Evolutionary conservation across 2,329 filamentous ascomycete species (phyloP).

Genomic region (Nemania sp.): DNA sequence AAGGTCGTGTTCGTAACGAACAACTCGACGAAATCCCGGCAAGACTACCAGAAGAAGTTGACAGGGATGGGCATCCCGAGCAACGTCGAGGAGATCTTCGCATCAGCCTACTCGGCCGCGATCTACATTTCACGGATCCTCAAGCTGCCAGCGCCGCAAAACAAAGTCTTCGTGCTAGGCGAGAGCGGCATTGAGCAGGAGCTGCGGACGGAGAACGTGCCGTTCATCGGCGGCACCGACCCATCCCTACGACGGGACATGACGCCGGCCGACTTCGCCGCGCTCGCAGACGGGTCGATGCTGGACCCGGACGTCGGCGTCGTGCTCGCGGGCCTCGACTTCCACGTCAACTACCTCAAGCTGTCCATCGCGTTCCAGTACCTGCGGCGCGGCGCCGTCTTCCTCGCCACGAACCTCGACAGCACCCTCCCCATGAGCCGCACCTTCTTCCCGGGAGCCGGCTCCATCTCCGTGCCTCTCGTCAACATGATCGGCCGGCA

Average conservation of each 20-base stretch:
- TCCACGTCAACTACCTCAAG: conserved; percentile 96
- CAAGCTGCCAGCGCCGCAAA: conserved; percentile 79
- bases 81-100: conserved; percentile 90
- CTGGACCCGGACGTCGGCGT: conserved; percentile 91
- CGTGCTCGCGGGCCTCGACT: conserved; percentile 91
- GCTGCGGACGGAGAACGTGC: conserved; percentile 80
- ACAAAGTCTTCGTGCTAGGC: conserved; percentile 94
- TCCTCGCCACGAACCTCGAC: conserved; percentile 94
- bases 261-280: conserved; percentile 80
- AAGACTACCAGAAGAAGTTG: conserved; percentile 94
- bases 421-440: conserved; percentile 86
- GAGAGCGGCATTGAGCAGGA: conserved; percentile 93
- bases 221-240: conserved; percentile 89
- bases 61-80: conserved; percentile 82
- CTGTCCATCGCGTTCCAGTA: conserved; percentile 87
- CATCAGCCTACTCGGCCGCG: conserved; percentile 92
- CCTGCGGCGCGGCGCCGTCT: conserved; percentile 81
- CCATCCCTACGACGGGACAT: conserved; percentile 81
- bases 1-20: conserved; percentile 96
- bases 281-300: conserved; percentile 78
- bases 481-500: conserved; percentile 76
- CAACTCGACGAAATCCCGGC: conserved; percentile 96
- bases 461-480: conserved; percentile 82
- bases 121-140: conserved; percentile 97
- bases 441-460: conserved; percentile 90